Evolutionary conservation across 1,284 basidiomycete species (phyloP), one percentile per base, ranked within the genome.

Genomic region (Pseudozyma hubeiensis): DNA sequence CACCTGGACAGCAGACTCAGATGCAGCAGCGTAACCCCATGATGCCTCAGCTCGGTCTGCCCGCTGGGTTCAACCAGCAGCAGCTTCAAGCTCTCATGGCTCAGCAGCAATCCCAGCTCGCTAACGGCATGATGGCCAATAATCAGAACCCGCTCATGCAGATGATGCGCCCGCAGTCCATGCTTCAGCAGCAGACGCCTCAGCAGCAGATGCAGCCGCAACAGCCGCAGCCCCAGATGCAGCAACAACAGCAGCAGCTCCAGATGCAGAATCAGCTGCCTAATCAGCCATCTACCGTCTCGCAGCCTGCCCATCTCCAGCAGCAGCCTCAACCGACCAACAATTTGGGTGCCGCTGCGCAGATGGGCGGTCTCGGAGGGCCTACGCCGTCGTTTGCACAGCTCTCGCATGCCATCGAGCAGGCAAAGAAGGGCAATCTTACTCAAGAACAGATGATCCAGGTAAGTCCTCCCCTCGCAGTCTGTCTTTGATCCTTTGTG

Each of bases 341-440:
- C 52, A 59, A 55, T 47, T 34, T 65, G 55, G 54, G 53, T 13
- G 50, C 52, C 8, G 41, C 66, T 10, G 37, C 60, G 4, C 66
- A 68, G 29, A 48, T 56, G 46, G 56, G 45, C 29, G 61, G 53
- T 13, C 44, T 59, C n/a, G 57, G 53, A 29, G 64, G 54, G 10
- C 54, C 65, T 3, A 67, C 59, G 5, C 65, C 74, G 1, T 73
- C 66, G 7, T 65, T 68, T 56, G 70, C 75, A 9, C 75, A 77
- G 43, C 53, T 77, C 8, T 64, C 67, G 50, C 60, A 68, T 45
- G 66, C 70, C 45, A 73, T 77, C 35, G 66, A 67, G 30, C 75
- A 77, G 50, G 72, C 72, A 17, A 75, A 75, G 48, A 75, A 75
- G 67, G 72, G 72, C 24, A 65, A 70, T 17, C 64, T 75, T 41